phyloP scores from a whole-genome alignment of 2,329 filamentous ascomycete species.

The Cytospora piceae region DNA sequence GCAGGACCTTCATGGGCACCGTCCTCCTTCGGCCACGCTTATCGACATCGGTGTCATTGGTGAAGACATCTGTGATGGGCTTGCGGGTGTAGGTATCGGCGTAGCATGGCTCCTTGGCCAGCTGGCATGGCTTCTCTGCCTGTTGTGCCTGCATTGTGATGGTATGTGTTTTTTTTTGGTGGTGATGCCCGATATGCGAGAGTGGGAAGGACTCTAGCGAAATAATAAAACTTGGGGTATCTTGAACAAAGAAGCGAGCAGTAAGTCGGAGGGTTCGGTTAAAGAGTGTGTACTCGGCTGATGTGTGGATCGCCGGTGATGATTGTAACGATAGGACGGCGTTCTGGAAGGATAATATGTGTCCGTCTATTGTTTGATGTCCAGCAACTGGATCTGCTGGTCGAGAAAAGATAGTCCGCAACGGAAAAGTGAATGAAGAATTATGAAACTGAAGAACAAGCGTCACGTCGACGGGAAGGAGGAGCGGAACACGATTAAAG shows the following conservation, averaged over 20 bases:
- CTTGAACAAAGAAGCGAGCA: background rate
- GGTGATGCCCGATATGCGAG: background rate
- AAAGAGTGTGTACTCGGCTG: conserved; percentile 14
- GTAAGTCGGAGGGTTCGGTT: background rate
- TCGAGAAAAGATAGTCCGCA: background rate
- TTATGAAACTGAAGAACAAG: conserved; percentile 15
- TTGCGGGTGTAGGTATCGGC: conserved; percentile 41
- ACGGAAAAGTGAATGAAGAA: conserved; percentile 8
- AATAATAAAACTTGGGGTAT: conserved; percentile 1
- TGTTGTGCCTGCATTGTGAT: conserved; percentile 17
- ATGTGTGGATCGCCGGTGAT: conserved; percentile 1
- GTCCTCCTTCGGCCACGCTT: conserved; percentile 64
- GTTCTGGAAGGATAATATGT: background rate
- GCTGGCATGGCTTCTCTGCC: conserved; percentile 12
- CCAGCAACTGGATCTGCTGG: background rate
- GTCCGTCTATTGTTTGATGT: background rate
- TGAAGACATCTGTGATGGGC: conserved; percentile 64
- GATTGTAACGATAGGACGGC: background rate
- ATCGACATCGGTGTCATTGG: conserved; percentile 69
- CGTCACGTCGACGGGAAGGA: conserved; percentile 16
- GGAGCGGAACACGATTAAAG: conserved; percentile 14
- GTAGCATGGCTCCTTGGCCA: conserved; percentile 30
- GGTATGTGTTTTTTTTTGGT: background rate
- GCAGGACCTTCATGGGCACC: conserved; percentile 73
- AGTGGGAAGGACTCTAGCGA: background rate